These are phyloP conservation scores for Hebeloma cylindrosporum DNA, from an alignment of 768 basidiomycete genomes.

Conservation along the genomic window DNA sequence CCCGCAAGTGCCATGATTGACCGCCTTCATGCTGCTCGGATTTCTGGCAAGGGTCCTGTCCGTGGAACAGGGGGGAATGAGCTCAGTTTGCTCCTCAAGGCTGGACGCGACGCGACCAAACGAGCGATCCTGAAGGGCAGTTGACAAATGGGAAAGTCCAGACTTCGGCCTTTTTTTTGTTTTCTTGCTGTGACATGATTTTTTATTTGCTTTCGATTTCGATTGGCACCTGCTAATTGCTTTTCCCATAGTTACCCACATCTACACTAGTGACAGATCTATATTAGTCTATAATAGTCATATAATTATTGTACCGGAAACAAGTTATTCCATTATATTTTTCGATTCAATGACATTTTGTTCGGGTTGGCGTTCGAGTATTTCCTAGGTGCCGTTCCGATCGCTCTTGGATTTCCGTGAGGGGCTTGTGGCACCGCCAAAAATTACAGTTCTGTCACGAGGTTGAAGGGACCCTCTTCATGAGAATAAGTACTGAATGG, in stretches of 20 bases:
- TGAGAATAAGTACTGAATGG: conserved; percentile 3
- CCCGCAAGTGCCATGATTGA: conserved; percentile 58
- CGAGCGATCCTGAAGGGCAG: conserved; percentile 54
- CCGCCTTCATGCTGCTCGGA: conserved; percentile 41
- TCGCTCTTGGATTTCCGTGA: conserved; percentile 8
- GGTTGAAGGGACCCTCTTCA: conserved; percentile 10
- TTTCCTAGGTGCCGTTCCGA: too few relatives aligned
- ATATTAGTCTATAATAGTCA: conserved; percentile 6
- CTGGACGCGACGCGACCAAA: conserved; percentile 84
- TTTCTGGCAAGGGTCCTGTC: conserved; percentile 48
- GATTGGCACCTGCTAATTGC: conserved; percentile 17
- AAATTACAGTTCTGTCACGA: conserved; percentile 28
- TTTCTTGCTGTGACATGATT: conserved; percentile 17
- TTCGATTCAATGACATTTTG: too few relatives aligned
- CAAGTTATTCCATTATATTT: too few relatives aligned
- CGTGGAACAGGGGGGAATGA: conserved; percentile 92
- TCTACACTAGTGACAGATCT: conserved; percentile 9
- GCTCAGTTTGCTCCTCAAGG: conserved; percentile 79
- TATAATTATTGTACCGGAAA: conserved; percentile 16
- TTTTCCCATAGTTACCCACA: conserved; percentile 18
- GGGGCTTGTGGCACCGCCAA: conserved; percentile 15
- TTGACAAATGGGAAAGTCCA: conserved; percentile 23
- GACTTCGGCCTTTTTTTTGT: not conserved
- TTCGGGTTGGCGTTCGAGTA: too few relatives aligned
- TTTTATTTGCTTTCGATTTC: conserved; percentile 20